Conservation (phyloP, 176 grass and related monocot genomes). For the Carex cristatella region DNA sequence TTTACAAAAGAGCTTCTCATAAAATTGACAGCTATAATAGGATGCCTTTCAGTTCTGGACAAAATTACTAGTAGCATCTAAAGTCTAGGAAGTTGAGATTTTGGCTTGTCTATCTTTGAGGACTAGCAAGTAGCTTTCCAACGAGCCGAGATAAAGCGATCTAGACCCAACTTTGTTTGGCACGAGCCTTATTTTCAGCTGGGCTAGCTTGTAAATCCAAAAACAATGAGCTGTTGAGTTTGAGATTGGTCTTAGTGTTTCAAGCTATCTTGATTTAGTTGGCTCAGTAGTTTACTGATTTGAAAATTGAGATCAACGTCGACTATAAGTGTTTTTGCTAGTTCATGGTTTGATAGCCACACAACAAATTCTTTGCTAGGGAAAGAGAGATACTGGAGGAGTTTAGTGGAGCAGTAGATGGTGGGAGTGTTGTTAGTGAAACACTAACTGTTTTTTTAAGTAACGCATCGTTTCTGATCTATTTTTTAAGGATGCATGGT, state of each 20-base stretch:
- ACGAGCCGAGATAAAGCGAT: not conserved
- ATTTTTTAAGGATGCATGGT: no score
- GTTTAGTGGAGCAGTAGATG: no score
- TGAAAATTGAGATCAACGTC: not conserved
- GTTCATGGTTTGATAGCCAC: no score
- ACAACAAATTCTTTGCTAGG: no score
- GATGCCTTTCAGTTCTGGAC: not conserved
- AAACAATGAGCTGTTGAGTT: not conserved
- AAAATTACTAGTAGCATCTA: not conserved
- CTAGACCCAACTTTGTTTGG: not conserved
- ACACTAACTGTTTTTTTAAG: no score
- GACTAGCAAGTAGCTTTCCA: not conserved
- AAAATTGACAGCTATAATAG: not conserved
- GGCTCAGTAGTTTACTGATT: not conserved
- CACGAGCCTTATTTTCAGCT: not conserved
- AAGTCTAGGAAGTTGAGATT: not conserved
- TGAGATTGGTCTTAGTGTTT: not conserved
- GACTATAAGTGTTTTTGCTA: no score
- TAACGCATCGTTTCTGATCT: no score
- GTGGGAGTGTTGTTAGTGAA: no score
- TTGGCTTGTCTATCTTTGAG: not conserved
- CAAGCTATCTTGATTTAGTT: not conserved
- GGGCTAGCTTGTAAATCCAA: not conserved
- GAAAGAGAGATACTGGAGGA: no score
- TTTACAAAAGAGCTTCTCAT: not conserved